Evolutionary conservation across 805 yeast species (phyloP).

Genomic region (Candida yuanshanica): DNA sequence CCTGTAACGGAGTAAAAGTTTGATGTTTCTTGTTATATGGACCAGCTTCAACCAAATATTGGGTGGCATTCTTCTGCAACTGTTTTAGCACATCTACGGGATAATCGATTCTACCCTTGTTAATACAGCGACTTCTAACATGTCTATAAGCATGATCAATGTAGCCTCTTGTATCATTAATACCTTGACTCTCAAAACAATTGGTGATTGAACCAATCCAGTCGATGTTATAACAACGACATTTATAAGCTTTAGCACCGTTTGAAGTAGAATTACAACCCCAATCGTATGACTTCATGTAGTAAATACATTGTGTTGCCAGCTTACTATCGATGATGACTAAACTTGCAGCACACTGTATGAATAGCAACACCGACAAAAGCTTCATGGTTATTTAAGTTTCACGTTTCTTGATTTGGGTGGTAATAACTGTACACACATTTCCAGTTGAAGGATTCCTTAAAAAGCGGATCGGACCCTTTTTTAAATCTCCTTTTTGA

Average conservation of each 20-base stretch:
- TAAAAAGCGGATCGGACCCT: no score
- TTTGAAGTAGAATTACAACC: constrained; percentile 34
- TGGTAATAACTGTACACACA: no score
- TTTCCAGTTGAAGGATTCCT: no score
- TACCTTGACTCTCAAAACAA: constrained; percentile 33
- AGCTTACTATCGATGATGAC: constrained; percentile 31
- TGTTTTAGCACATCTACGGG: constrained; percentile 28
- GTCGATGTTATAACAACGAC: constrained; percentile 36
- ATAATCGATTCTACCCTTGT: constrained; percentile 29
- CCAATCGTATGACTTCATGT: constrained; percentile 36
- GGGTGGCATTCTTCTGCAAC: constrained; percentile 31
- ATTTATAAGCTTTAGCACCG: constrained; percentile 29
- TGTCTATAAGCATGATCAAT: constrained; percentile 36
- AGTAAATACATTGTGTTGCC: constrained; percentile 38
- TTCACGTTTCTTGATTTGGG: no score
- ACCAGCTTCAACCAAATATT: constrained; percentile 27
- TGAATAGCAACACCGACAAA: constrained; percentile 2
- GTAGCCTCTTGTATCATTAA: constrained; percentile 18
- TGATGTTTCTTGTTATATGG: constrained; percentile 17
- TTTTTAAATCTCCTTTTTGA: no score
- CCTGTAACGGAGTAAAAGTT: constrained; percentile 29
- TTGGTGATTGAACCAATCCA: constrained; percentile 41
- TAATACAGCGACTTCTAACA: constrained; percentile 30
- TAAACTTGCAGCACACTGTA: constrained; percentile 7
- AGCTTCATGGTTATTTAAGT: constrained; percentile 5